Conservation (phyloP, 495 filamentous ascomycete species). For the Penicillium goetzii region DNA sequence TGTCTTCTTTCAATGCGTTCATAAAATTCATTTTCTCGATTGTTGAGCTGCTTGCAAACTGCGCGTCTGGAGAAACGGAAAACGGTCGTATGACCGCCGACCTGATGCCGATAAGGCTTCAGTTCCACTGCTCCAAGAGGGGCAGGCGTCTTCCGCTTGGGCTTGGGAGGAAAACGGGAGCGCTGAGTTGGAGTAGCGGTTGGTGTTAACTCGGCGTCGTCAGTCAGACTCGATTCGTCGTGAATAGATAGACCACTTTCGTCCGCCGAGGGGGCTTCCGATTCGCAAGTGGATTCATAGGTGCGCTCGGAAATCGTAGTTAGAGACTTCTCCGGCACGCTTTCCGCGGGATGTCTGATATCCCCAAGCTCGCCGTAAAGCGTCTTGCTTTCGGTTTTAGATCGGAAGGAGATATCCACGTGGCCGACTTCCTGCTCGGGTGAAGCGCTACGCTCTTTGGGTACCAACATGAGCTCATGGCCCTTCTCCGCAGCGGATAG, state of each 20-base stretch:
- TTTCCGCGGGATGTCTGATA: slow-evolving; percentile 38
- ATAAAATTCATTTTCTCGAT: slow-evolving; percentile 97
- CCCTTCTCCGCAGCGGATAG: slow-evolving; percentile 39
- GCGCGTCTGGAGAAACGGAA: slow-evolving; percentile 94
- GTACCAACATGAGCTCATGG: slow-evolving; percentile 38
- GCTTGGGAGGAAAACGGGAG: slow-evolving; percentile 37
- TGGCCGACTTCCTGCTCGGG: slow-evolving; percentile 46
- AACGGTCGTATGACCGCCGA: slow-evolving; percentile 93
- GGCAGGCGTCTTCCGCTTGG: slow-evolving; percentile 41
- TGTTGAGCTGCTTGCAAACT: slow-evolving; percentile 97
- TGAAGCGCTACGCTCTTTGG: slow-evolving; percentile 35
- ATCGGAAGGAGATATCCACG: slow-evolving; percentile 66
- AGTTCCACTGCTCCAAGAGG: slow-evolving; percentile 91
- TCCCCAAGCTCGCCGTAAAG: slow-evolving; percentile 61
- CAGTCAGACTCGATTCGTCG: slow-evolving; percentile 57
- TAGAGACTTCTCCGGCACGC: slow-evolving; percentile 41
- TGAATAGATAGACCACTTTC: slow-evolving; percentile 54
- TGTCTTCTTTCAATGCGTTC: slow-evolving; percentile 91
- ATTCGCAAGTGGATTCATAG: slow-evolving; percentile 59
- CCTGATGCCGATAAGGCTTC: slow-evolving; percentile 96
- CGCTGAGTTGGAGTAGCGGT: slow-evolving; percentile 58
- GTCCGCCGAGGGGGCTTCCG: slow-evolving; percentile 60
- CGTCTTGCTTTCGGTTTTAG: slow-evolving; percentile 62
- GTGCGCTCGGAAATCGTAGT: slow-evolving; percentile 43
- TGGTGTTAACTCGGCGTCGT: slow-evolving; percentile 63